These are phyloP conservation scores for Epichloe baconii DNA, from an alignment of 2,329 filamentous ascomycete genomes.

Conservation along the genomic window DNA sequence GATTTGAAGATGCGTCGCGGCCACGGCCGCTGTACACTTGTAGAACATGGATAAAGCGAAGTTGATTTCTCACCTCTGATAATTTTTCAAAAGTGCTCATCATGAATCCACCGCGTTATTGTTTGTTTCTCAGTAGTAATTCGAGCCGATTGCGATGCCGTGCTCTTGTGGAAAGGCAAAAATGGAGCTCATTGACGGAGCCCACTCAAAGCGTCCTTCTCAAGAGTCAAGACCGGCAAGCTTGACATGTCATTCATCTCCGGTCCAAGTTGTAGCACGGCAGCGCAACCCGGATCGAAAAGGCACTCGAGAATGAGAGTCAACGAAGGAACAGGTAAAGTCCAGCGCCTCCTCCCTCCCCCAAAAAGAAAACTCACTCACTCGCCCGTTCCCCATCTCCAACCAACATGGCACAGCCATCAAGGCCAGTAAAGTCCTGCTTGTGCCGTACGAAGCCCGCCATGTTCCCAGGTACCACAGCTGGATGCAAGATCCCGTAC, in stretches of 20 bases:
- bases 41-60: too few relatives aligned
- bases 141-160: too few relatives aligned
- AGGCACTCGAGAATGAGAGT: slow-evolving; percentile 24
- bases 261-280: too few relatives aligned
- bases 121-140: too few relatives aligned
- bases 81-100: too few relatives aligned
- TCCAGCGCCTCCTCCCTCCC: neutral
- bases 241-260: neutral
- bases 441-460: slow-evolving; percentile 72
- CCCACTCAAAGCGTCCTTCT: neutral
- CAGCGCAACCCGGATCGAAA: neutral
- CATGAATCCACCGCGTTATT: too few relatives aligned
- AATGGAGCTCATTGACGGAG: neutral
- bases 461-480: slow-evolving; percentile 75
- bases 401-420: slow-evolving; percentile 38
- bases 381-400: neutral
- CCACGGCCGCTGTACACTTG: neutral
- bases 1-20: neutral
- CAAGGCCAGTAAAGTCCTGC: slow-evolving; percentile 49
- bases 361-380: too few relatives aligned
- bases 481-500: slow-evolving; percentile 79
- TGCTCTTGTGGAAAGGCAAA: neutral
- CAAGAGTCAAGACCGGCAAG: too few relatives aligned
- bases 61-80: too few relatives aligned
- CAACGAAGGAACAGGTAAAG: slow-evolving; percentile 31